Percentiles rank a stretch among this genome's conserved stretches.
These are phyloP conservation scores for Colletotrichum lentis DNA, from an alignment of 2,329 filamentous ascomycete genomes.

Conservation along the genomic window DNA sequence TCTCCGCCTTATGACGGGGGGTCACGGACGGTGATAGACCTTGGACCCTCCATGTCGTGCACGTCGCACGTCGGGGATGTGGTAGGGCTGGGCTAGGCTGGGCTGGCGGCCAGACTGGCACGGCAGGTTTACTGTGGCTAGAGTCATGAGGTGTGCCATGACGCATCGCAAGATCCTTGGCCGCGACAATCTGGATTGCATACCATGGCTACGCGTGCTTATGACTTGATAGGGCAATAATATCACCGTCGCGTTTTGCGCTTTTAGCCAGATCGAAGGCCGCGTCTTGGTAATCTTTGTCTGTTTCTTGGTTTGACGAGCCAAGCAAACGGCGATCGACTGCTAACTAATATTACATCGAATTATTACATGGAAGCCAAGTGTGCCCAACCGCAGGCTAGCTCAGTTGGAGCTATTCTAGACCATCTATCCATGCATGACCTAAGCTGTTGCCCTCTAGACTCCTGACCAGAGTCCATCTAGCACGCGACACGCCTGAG, in stretches of 20 bases:
- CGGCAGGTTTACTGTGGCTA: conserved; percentile 30
- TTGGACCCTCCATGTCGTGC: conserved; percentile 11
- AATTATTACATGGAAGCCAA: conserved; percentile 10
- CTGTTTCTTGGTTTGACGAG: conserved; percentile 14
- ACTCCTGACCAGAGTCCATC: background rate
- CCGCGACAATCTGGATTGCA: conserved; percentile 1
- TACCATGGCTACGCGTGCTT: conserved; percentile 4
- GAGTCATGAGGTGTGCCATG: conserved; percentile 26
- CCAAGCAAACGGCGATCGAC: conserved; percentile 12
- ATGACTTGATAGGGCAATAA: conserved; percentile 1
- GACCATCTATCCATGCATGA: conserved; percentile 9
- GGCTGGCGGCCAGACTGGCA: conserved; percentile 5
- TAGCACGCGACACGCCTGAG: conserved; percentile 7
- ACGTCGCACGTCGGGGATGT: conserved; percentile 9
- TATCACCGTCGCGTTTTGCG: conserved; percentile 12
- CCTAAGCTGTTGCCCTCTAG: conserved; percentile 7
- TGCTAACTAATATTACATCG: conserved; percentile 19
- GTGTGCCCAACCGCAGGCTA: conserved; percentile 10
- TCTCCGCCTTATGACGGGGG: conserved; percentile 30
- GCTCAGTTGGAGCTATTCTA: background rate
- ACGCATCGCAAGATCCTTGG: background rate
- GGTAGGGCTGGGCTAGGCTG: conserved; percentile 30
- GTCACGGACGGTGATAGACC: conserved; percentile 18
- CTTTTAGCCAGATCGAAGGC: background rate
- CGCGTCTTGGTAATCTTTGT: conserved; percentile 5